phyloP scores from a whole-genome alignment of 176 grass and related monocot genomes.

The Tuctoria greenei region DNA sequence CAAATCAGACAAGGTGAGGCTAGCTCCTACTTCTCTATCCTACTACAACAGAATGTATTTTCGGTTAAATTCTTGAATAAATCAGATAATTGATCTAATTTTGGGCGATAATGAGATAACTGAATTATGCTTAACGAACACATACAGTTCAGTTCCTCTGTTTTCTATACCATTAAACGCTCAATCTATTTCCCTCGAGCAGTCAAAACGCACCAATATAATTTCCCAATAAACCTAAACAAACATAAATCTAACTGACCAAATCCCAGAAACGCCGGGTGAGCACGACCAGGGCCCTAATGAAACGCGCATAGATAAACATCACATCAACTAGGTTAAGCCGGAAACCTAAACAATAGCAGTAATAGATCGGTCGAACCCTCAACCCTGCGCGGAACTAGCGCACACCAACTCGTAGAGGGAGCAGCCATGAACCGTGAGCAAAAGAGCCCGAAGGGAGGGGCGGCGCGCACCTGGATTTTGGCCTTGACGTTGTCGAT shows the following conservation, averaged over 20 bases:
- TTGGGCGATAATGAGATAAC: not conserved
- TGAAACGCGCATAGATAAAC: not conserved
- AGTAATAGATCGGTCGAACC: conserved; percentile 15
- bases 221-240: not conserved
- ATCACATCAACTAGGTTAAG: conserved; percentile 1
- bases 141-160: too few relatives aligned
- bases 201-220: not conserved
- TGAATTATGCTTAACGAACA: not conserved
- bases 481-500: conserved; percentile 90
- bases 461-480: conserved; percentile 55
- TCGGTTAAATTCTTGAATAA: not conserved
- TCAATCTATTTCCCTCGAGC: not conserved
- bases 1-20: too few relatives aligned
- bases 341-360: not conserved
- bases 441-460: not conserved
- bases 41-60: too few relatives aligned
- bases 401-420: not conserved
- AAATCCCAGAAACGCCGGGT: not conserved
- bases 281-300: not conserved
- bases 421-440: not conserved
- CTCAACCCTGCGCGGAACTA: not conserved
- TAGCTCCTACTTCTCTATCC: too few relatives aligned
- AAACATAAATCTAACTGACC: not conserved
- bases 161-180: not conserved
- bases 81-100: not conserved